Evolutionary conservation across 2,329 filamentous ascomycete genomes (phyloP).

Genomic region (Sporothrix variecibatus): DNA sequence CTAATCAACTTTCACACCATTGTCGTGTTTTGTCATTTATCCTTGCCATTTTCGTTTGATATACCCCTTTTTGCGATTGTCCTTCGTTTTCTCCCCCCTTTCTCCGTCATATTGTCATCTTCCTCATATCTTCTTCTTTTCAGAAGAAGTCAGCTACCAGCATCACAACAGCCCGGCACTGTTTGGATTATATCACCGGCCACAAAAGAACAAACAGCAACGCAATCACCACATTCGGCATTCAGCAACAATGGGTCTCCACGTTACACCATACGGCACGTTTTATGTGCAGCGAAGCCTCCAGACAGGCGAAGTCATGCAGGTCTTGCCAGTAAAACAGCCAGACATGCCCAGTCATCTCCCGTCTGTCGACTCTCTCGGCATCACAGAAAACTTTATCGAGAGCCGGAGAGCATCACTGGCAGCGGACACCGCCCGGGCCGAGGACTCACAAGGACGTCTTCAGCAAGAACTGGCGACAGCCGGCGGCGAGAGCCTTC

Average conservation of each 20-base stretch:
- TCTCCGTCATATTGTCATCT: background rate
- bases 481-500: constrained; percentile 29
- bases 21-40: background rate
- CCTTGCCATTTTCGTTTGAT: constrained; percentile 1
- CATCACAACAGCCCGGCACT: background rate
- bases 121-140: background rate
- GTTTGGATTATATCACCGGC: background rate
- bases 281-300: constrained; percentile 31
- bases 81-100: background rate
- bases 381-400: constrained; percentile 31
- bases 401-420: constrained; percentile 29
- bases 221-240: background rate
- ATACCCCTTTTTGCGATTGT: constrained; percentile 5
- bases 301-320: constrained; percentile 30
- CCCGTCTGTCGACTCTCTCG: constrained; percentile 29
- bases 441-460: constrained; percentile 26
- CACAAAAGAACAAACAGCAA: background rate
- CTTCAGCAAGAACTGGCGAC: constrained; percentile 29
- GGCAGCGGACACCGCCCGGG: constrained; percentile 26
- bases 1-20: background rate
- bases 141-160: background rate
- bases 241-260: constrained; percentile 28
- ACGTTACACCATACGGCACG: constrained; percentile 30
- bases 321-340: constrained; percentile 30
- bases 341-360: constrained; percentile 28